Evolutionary conservation across 352 stramenopile genomes (phyloP), one percentile per base, ranked within the genome.

Genomic region (Phytophthora hibernalis): DNA sequence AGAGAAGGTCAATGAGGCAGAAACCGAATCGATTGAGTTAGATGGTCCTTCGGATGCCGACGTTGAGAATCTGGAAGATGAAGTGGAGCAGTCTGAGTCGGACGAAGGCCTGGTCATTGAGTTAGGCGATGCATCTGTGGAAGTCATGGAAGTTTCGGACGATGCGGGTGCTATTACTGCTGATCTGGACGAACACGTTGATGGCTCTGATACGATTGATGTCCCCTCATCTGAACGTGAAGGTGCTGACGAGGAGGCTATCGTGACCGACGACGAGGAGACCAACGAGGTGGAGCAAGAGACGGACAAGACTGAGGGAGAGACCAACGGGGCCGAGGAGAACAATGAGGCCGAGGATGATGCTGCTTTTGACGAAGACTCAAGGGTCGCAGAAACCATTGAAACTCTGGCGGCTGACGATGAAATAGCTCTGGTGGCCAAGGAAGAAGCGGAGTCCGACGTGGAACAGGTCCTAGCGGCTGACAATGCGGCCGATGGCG

Each of bases 91-190:
- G 10, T 50, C 44, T 47, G 33, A 13, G 26, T 52, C 43, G 30
- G 61, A 68, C 21, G 31, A 65, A 53, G 50, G 44, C 1, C 0
- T 64, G 16, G 42, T 54, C 16, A 28, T 26, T 28, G 42, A 62
- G 13, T 31, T 62, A 18, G 55, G 5, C 33, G n/a, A n/a, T n/a
- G n/a, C n/a, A 49, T 56, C 35, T 61, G 54, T 70, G 43, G 48
- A 68, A 65, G 70, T 24, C 54, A 50, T 40, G 37, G 43, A 65
- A 48, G n/a, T n/a, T 12, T 61, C 20, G 24, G 33, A 54, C 43
- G 50, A 61, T 26, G 44, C 8, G 1, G 51, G 59, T n/a, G 20
- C 18, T 1, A 26, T 18, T 53, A 47, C 15, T 37, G 24, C 26
- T 52, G 61, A 70, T 9, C 1, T 40, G 4, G 30, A 47, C 8